Percentiles rank a stretch among this genome's conserved stretches.
Evolutionary conservation across 257 asterid species (phyloP).

Genomic region (Ilex asprella): DNA sequence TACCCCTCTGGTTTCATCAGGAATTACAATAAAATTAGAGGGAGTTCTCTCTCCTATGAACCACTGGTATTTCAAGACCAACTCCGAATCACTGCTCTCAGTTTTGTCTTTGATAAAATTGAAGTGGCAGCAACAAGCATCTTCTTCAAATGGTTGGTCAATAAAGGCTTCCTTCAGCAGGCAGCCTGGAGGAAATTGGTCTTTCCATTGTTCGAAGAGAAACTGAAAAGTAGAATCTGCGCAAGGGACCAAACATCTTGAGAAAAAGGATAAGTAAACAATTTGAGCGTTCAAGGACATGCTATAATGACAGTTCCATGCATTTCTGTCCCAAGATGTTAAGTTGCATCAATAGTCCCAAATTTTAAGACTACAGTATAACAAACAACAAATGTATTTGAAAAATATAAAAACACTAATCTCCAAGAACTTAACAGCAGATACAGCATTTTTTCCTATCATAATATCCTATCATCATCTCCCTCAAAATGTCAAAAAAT

Average conservation of each 20-base stretch:
- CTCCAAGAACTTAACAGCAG: not conserved
- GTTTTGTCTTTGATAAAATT: constrained; percentile 60
- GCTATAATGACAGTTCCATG: not conserved
- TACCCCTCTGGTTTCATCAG: constrained; percentile 79
- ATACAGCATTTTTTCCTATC: not conserved
- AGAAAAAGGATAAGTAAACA: not conserved
- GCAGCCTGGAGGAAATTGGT: constrained; percentile 80
- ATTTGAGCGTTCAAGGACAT: not conserved
- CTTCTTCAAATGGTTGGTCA: constrained; percentile 86
- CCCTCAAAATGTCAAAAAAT: not conserved
- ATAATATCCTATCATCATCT: not conserved
- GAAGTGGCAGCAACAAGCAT: constrained; percentile 88
- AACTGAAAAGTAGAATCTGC: constrained; percentile 90
- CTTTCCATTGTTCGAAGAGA: constrained; percentile 96
- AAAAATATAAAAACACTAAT: not conserved
- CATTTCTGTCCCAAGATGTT: not conserved
- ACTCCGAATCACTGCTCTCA: constrained; percentile 37
- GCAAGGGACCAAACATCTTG: constrained; percentile 9
- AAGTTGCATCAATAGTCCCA: not conserved
- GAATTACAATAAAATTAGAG: constrained; percentile 56
- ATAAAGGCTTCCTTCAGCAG: constrained; percentile 58
- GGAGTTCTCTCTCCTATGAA: constrained; percentile 68
- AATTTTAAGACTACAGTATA: not conserved
- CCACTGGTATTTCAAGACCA: constrained; percentile 82
- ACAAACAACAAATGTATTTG: not conserved